Base-by-base conservation (phyloP, 805 yeast genomes). In the Ogataea haglerorum region DNA sequence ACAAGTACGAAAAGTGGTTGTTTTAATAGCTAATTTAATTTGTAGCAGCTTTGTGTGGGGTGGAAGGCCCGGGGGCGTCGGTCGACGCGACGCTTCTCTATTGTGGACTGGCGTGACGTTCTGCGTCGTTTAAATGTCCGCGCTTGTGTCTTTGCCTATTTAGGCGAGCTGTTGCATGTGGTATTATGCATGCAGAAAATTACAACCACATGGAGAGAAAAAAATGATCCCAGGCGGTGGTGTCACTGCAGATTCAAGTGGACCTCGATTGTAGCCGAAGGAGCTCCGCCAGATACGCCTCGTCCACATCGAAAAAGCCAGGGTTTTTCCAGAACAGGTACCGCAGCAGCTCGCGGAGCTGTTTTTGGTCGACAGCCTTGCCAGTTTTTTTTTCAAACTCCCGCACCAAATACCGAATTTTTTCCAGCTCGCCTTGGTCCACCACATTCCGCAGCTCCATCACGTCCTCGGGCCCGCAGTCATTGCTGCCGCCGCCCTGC, bases 401-500 rank as follows among this genome's bases (percentile, higher is more conserved):
- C 27, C 70, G 63, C 10, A 85, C 69, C n/a, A 85, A 68, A 52
- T 68, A 80, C 34, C 70, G 65, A 84, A 88, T 80, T 53, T 84
- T 84, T 44, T 80, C 87, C 30, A 74, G 48, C 53, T 84, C 91
- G 1, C 83, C 88, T 30, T 75, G 80, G 53, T 84, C 90, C 7
- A 83, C 60, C n/a, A 78, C 49, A 13, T 56, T 56, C 50, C 73
- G 78, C 28, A 84, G 61, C 15, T 68, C 67, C 21, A 60, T 44
- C 6, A 76, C 70, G 58, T 82, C 88, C 12, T 74, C 76, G 1
- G 65, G 51, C 8, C 74, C 76, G 82, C 88, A 82, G 22, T 76
- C 73, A 17, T 78, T 73, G 1, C 79, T 71, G 10, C 84, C 85
- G 24, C 85, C 83, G 3, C 91, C 91, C 53, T 84, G 91, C 56